These are phyloP conservation scores for Luffa aegyptiaca DNA, from an alignment of 306 rosid species.

Conservation along the genomic window DNA sequence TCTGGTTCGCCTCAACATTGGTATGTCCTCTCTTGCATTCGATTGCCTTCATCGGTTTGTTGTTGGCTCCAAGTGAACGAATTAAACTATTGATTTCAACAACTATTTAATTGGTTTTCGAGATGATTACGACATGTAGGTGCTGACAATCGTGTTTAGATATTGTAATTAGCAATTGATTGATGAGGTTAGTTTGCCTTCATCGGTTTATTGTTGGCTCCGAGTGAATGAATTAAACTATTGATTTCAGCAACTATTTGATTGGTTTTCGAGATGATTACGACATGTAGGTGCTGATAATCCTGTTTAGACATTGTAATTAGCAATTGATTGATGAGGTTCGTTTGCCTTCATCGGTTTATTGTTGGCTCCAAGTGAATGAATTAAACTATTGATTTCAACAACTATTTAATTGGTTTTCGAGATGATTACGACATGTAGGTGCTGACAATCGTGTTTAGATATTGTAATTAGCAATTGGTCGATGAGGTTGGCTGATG, in stretches of 20 bases:
- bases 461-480: not conserved
- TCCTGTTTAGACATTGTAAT: not conserved
- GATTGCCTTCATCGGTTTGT: not conserved
- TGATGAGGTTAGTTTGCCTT: not conserved
- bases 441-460: not conserved
- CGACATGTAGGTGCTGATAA: not conserved
- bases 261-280: not conserved
- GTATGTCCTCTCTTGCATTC: conserved; percentile 19
- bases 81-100: not conserved
- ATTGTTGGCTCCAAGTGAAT: not conserved
- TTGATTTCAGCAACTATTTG: not conserved
- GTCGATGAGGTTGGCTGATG: not conserved
- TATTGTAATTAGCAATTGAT: not conserved
- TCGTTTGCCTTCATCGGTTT: not conserved
- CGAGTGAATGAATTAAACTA: not conserved
- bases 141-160: not conserved
- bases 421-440: not conserved
- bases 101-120: conserved; percentile 7
- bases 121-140: not conserved
- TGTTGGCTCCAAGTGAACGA: not conserved
- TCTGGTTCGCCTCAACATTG: conserved; percentile 62
- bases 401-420: conserved; percentile 8
- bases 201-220: not conserved
- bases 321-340: not conserved
- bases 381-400: not conserved